Percentiles rank a stretch among this genome's conserved stretches.
phyloP scores from a whole-genome alignment of 805 yeast genomes.

The Phaffomyces antillensis region DNA sequence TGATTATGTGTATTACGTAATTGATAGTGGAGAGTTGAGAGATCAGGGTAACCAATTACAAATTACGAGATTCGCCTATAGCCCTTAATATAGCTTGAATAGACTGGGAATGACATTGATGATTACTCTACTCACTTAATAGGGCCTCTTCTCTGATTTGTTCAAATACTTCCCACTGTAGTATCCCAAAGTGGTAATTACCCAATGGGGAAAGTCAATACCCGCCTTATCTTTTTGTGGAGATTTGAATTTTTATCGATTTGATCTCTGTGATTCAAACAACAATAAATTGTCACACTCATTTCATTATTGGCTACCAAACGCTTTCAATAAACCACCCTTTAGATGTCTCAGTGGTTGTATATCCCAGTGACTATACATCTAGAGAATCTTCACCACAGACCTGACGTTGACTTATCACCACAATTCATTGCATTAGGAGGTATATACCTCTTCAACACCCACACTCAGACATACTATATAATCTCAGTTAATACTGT shows the following conservation, averaged over 20 bases:
- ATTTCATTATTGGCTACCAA: not conserved
- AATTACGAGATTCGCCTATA: too few species aligned
- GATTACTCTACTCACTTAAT: too few species aligned
- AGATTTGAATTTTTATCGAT: not conserved
- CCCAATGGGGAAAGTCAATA: not conserved
- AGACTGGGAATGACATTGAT: too few species aligned
- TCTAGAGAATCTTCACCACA: slow-evolving; percentile 4
- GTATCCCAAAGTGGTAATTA: not conserved
- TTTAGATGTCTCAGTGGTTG: slow-evolving; percentile 14
- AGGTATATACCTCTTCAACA: slow-evolving; percentile 17
- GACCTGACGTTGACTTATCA: not conserved
- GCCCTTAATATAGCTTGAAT: too few species aligned
- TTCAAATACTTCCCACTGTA: too few species aligned
- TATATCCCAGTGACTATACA: slow-evolving; percentile 23
- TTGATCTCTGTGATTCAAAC: too few species aligned
- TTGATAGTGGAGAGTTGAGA: too few species aligned
- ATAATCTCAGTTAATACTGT: slow-evolving; percentile 15
- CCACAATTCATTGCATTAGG: slow-evolving; percentile 13
- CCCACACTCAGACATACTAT: slow-evolving; percentile 8
- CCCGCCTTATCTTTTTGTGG: not conserved
- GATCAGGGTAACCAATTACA: too few species aligned
- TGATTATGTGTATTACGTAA: too few species aligned
- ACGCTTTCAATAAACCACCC: not conserved
- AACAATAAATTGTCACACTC: too few species aligned
- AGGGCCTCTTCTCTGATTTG: too few species aligned